Evolutionary conservation across 495 filamentous ascomycete species (phyloP).

Genomic region (Talaromyces nanjingensis): DNA sequence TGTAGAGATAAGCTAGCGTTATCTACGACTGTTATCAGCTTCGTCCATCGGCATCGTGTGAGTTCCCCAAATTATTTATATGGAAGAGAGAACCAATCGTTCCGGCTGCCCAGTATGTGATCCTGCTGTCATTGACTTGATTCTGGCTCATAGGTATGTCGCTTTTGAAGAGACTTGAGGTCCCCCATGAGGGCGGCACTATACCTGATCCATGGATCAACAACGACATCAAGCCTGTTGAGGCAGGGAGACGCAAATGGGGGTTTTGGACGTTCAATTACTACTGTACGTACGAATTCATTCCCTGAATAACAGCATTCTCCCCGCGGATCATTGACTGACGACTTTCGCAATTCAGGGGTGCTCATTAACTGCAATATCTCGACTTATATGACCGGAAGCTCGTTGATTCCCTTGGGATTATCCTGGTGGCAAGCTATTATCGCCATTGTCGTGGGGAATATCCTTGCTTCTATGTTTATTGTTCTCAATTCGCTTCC

Average conservation of each 20-base stretch:
- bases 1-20: not conserved
- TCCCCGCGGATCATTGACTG: not conserved
- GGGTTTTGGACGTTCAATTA: constrained; percentile 22
- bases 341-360: constrained; percentile 11
- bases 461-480: constrained; percentile 12
- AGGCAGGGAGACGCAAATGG: constrained; percentile 18
- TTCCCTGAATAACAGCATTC: not conserved
- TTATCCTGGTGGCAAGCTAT: constrained; percentile 24
- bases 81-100: not conserved
- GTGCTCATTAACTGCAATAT: constrained; percentile 19
- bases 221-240: constrained; percentile 23
- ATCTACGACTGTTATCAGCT: constrained; percentile 3
- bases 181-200: constrained; percentile 14
- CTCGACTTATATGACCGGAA: constrained; percentile 19
- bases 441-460: constrained; percentile 14
- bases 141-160: not conserved
- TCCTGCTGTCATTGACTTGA: not conserved
- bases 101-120: not conserved
- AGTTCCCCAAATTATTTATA: not conserved
- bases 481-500: constrained; percentile 18
- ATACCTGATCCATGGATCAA: constrained; percentile 19
- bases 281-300: constrained; percentile 15
- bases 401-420: constrained; percentile 20
- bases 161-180: constrained; percentile 12
- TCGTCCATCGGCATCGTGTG: not conserved